Conservation (phyloP, 2,329 filamentous ascomycete species). For the Paecilomyces sp. region DNA sequence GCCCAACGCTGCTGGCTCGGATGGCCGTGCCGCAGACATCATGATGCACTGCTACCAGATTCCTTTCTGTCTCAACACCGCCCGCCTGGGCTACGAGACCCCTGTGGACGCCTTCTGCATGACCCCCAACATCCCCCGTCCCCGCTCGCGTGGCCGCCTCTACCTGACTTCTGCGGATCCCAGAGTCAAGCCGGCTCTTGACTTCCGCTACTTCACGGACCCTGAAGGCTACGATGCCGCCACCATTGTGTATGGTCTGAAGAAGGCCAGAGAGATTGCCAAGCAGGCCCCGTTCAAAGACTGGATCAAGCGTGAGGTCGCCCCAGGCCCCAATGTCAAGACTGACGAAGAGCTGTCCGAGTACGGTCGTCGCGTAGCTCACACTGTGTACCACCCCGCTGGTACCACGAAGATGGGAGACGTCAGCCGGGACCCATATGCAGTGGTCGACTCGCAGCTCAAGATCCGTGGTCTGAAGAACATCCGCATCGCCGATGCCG, state of each 20-base stretch:
- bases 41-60: slow-evolving; percentile 99
- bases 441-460: slow-evolving; percentile 72
- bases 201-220: slow-evolving; percentile 87
- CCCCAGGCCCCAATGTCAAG: slow-evolving; percentile 65
- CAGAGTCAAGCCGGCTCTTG: slow-evolving; percentile 69
- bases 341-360: slow-evolving; percentile 74
- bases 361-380: slow-evolving; percentile 73
- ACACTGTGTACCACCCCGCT: slow-evolving; percentile 85
- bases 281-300: slow-evolving; percentile 68
- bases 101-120: slow-evolving; percentile 80
- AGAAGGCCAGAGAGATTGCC: slow-evolving; percentile 69
- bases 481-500: slow-evolving; percentile 75
- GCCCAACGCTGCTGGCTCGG: slow-evolving; percentile 59
- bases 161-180: slow-evolving; percentile 73
- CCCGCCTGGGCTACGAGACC: slow-evolving; percentile 66
- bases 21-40: slow-evolving; percentile 72
- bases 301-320: slow-evolving; percentile 77
- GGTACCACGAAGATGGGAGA: slow-evolving; percentile 90
- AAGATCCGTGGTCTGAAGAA: slow-evolving; percentile 65
- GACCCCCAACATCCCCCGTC: slow-evolving; percentile 83
- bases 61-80: slow-evolving; percentile 81
- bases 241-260: slow-evolving; percentile 70
- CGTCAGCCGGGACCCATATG: slow-evolving; percentile 57
- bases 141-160: slow-evolving; percentile 67
- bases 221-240: slow-evolving; percentile 78